Base-by-base conservation (phyloP, 1,284 basidiomycete genomes). In the Rugosomyces carneus region DNA sequence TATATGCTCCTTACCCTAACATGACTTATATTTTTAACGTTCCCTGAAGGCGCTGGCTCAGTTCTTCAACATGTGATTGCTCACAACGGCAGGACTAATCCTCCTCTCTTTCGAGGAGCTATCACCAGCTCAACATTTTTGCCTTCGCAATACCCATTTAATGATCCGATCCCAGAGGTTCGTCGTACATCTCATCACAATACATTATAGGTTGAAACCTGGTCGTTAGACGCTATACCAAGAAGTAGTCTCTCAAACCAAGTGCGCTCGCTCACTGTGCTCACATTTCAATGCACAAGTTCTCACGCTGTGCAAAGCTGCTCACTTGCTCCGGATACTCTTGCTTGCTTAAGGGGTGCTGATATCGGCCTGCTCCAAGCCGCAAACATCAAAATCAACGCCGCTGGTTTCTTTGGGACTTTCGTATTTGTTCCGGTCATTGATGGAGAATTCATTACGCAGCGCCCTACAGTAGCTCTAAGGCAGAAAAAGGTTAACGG, bases 41-140 rank as follows among this genome's bases (percentile, higher is more conserved):
- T 8, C 11, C 24, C 11, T 27, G 11, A 39, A 58, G 68, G 69
- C 24, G 69, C 63, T 37, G 68, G 67, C 1, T 68, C 68, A 1
- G 66, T 71, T 1, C 38, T 69, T 11, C 67, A 69, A 40, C 69
- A 70, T 16, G 47, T 68, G 9, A 50, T 69, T 23, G 68, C 69
- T 4, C 62, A 67, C 32, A 54, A 56, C 8, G 67, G 67, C 26
- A 54, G 57, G 9, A 69, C 67, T 0, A 47, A 46, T 6, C 66
- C 63, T 10, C 53, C 54, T 7, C 48, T 67, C 3, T 67, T 68
- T 48, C 53, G 49, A 34, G 50, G 40, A 11, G 66, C 61, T 3
- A 59, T 65, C 5, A 58, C 63, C 16, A 65, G 63, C 34, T 68
- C 66, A 1, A 56, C 53, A 2, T 63, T 55, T 45, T 35, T 66